Conservation (phyloP, 2,329 filamentous ascomycete species). For the Dactylellina leptospora region DNA sequence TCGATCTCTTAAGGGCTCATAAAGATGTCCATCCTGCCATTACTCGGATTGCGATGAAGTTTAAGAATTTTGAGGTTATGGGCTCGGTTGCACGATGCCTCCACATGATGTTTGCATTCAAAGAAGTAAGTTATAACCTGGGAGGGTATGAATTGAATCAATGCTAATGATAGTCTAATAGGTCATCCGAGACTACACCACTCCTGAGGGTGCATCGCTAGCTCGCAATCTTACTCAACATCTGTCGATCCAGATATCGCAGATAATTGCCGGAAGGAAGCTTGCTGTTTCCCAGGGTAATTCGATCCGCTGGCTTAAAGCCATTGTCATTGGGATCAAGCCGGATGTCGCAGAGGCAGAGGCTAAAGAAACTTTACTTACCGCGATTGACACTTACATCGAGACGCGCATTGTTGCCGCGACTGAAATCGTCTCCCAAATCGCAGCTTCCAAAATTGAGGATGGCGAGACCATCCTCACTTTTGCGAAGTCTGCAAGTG, state of each 20-base stretch:
- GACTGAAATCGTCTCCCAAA: slow-evolving; percentile 82
- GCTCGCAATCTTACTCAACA: slow-evolving; percentile 91
- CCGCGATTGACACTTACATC: slow-evolving; percentile 87
- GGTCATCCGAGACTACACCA: slow-evolving; percentile 93
- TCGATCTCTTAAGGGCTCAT: slow-evolving; percentile 74
- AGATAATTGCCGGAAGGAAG: slow-evolving; percentile 89
- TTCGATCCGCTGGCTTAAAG: slow-evolving; percentile 91
- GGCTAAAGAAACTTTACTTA: slow-evolving; percentile 79
- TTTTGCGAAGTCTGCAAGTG: slow-evolving; percentile 84
- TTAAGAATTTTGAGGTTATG: slow-evolving; percentile 85
- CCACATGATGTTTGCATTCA: slow-evolving; percentile 87
- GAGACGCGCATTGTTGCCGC: slow-evolving; percentile 88
- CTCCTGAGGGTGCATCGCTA: slow-evolving; percentile 82
- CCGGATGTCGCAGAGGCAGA: slow-evolving; percentile 82
- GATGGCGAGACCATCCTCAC: slow-evolving; percentile 85
- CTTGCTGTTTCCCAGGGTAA: slow-evolving; percentile 98
- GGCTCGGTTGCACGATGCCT: slow-evolving; percentile 89
- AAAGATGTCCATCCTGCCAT: slow-evolving; percentile 86
- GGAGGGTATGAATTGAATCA: background rate
- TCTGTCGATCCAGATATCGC: slow-evolving; percentile 93
- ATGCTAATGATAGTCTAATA: slow-evolving; percentile 59
- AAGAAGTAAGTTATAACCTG: slow-evolving; percentile 69
- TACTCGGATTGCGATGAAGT: slow-evolving; percentile 84
- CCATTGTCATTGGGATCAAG: slow-evolving; percentile 88
- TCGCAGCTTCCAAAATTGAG: slow-evolving; percentile 77